Evolutionary conservation across 2,329 filamentous ascomycete genomes (phyloP).

Genomic region (Thermothelomyces thermophilus): DNA sequence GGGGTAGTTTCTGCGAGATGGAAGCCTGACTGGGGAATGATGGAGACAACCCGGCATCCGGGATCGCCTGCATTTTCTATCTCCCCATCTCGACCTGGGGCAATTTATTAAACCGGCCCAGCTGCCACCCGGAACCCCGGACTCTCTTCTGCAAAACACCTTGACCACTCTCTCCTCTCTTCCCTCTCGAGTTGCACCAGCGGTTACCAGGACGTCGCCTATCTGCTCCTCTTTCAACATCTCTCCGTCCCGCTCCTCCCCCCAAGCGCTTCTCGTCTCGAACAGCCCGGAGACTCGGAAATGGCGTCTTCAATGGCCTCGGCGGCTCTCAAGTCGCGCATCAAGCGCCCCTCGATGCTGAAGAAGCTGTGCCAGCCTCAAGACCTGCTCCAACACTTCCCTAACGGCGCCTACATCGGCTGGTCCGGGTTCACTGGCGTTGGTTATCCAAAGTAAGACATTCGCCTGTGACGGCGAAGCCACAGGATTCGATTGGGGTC

Average conservation of each 20-base stretch:
- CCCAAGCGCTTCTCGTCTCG: not conserved
- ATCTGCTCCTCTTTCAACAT: not conserved
- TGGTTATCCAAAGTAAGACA: constrained; percentile 68
- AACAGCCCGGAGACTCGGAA: not conserved
- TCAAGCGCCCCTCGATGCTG: constrained; percentile 69
- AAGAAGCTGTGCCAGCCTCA: constrained; percentile 73
- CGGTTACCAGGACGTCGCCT: not conserved
- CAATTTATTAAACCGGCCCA: constrained; percentile 10
- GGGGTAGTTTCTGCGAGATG: not conserved
- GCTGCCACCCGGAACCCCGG: not conserved
- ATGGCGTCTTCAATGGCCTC: constrained; percentile 55
- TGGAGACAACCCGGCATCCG: constrained; percentile 1
- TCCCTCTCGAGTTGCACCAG: not conserved
- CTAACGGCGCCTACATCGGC: constrained; percentile 78
- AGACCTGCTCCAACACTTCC: constrained; percentile 74
- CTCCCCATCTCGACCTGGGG: not conserved
- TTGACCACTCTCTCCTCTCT: not conserved
- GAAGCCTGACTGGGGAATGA: not conserved
- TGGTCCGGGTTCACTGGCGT: constrained; percentile 91
- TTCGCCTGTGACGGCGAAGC: not conserved
- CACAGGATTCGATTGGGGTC: not conserved
- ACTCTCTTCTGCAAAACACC: not conserved
- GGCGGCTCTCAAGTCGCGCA: constrained; percentile 67
- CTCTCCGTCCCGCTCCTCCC: not conserved
- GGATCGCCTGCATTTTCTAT: constrained; percentile 6